A percentile compares a stretch with the other conserved stretches of the same genome.
These are phyloP conservation scores for Kurtzmaniella quercitrusa DNA, from an alignment of 1,139 yeast genomes.

Conservation along the genomic window DNA sequence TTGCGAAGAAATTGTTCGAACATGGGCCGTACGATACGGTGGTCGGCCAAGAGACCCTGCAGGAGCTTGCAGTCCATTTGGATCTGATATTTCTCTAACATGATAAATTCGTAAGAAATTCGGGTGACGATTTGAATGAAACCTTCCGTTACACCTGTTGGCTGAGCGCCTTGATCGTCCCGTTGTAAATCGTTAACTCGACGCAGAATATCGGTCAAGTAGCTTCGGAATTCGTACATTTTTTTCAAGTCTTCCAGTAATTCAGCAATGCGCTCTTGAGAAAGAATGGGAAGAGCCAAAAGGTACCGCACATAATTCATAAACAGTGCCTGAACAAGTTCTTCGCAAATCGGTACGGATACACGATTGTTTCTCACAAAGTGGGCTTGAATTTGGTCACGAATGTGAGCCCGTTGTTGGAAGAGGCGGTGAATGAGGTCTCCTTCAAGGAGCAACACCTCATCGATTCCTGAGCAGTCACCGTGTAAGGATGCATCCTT, in stretches of 20 bases:
- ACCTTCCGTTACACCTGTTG: background rate
- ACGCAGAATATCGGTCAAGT: constrained; percentile 15
- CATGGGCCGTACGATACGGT: constrained; percentile 18
- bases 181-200: background rate
- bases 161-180: background rate
- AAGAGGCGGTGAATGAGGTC: constrained; percentile 31
- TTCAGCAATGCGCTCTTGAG: constrained; percentile 16
- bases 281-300: constrained; percentile 24
- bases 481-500: background rate
- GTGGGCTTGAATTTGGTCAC: constrained; percentile 20
- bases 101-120: constrained; percentile 37
- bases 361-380: background rate
- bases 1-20: constrained; percentile 20
- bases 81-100: constrained; percentile 39
- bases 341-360: constrained; percentile 23
- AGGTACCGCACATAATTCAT: constrained; percentile 37
- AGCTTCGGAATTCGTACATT: constrained; percentile 14
- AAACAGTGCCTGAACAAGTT: constrained; percentile 36
- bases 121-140: constrained; percentile 27
- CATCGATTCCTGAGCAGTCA: constrained; percentile 9
- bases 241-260: background rate
- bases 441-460: constrained; percentile 27
- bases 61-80: constrained; percentile 35
- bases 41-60: constrained; percentile 30
- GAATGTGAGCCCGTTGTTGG: constrained; percentile 24